Percentiles rank a stretch among this genome's conserved stretches.
Evolutionary conservation across 768 basidiomycete species (phyloP).

Genomic region (Rhizopogon rudus): DNA sequence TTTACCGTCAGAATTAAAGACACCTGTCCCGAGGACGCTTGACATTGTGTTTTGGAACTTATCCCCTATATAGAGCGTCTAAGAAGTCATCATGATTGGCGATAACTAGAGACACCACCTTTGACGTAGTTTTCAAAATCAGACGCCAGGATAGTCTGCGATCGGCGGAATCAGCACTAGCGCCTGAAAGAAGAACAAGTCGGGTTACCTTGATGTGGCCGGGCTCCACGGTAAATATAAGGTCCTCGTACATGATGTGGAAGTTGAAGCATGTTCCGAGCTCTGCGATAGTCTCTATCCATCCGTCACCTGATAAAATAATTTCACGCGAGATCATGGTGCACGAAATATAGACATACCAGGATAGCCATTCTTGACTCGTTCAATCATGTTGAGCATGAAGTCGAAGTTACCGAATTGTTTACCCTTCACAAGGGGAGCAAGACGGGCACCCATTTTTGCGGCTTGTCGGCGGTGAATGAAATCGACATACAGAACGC

Average conservation of each 20-base stretch:
- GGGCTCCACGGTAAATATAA: slow-evolving; percentile 45
- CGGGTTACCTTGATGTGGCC: slow-evolving; percentile 44
- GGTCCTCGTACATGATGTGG: slow-evolving; percentile 39
- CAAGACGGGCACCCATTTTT: slow-evolving; percentile 40
- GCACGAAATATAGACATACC: slow-evolving; percentile 27
- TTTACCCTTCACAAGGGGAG: slow-evolving; percentile 34
- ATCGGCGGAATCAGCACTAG: not conserved
- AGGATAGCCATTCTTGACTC: slow-evolving; percentile 42
- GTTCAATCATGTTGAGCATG: slow-evolving; percentile 28
- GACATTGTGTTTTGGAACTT: slow-evolving; percentile 39
- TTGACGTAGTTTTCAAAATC: slow-evolving; percentile 58
- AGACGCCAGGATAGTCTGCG: slow-evolving; percentile 42
- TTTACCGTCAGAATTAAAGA: slow-evolving; percentile 66
- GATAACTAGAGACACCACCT: slow-evolving; percentile 27
- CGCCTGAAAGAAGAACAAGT: not conserved
- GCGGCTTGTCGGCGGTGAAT: slow-evolving; percentile 33
- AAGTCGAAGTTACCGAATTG: slow-evolving; percentile 43
- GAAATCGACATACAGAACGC: slow-evolving; percentile 24
- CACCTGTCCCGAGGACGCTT: slow-evolving; percentile 54
- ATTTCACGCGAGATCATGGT: not conserved
- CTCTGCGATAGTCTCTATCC: slow-evolving; percentile 28
- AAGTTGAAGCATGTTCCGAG: slow-evolving; percentile 43
- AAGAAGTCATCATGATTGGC: not conserved
- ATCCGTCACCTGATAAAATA: slow-evolving; percentile 35
- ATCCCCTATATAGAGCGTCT: slow-evolving; percentile 10